These are phyloP conservation scores for Oligophagozyma castellii DNA, from an alignment of 1,139 yeast genomes.

Conservation along the genomic window DNA sequence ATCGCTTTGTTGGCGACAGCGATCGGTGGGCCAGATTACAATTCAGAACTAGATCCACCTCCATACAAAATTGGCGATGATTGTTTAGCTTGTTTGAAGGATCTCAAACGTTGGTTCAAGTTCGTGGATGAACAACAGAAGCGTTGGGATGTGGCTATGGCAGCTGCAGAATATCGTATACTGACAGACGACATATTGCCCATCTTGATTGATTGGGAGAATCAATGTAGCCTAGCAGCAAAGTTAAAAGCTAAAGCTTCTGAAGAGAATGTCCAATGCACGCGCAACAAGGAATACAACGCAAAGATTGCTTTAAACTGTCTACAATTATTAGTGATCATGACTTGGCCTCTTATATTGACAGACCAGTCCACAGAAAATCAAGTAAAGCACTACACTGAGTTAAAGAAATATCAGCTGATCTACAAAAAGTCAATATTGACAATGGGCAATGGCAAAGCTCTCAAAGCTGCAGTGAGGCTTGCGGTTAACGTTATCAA, in stretches of 20 bases:
- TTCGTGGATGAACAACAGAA: constrained; percentile 64
- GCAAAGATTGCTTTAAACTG: constrained; percentile 58
- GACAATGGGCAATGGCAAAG: constrained; percentile 42
- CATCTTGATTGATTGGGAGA: constrained; percentile 68
- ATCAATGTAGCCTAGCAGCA: constrained; percentile 20
- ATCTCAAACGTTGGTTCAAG: constrained; percentile 75
- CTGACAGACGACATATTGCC: constrained; percentile 61
- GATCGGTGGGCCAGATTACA: constrained; percentile 25
- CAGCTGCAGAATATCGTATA: constrained; percentile 71
- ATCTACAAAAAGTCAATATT: constrained; percentile 59
- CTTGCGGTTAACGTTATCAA: constrained; percentile 54
- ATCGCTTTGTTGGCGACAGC: constrained; percentile 25
- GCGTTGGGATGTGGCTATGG: constrained; percentile 71
- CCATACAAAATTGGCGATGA: constrained; percentile 81
- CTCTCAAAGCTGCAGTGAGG: constrained; percentile 57
- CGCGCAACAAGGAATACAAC: constrained; percentile 24
- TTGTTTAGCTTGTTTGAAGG: constrained; percentile 79
- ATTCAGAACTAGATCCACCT: constrained; percentile 30
- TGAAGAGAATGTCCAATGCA: constrained; percentile 9
- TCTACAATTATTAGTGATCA: constrained; percentile 65
- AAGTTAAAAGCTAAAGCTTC: constrained; percentile 25
- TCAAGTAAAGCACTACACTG: constrained; percentile 45
- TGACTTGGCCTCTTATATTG: constrained; percentile 76
- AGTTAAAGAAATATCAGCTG: constrained; percentile 51
- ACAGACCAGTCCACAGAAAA: constrained; percentile 35